Percentiles rank a stretch among this genome's conserved stretches.
Conservation (phyloP, 371 early-diverging fungal species). For the Mucor piriformis region DNA sequence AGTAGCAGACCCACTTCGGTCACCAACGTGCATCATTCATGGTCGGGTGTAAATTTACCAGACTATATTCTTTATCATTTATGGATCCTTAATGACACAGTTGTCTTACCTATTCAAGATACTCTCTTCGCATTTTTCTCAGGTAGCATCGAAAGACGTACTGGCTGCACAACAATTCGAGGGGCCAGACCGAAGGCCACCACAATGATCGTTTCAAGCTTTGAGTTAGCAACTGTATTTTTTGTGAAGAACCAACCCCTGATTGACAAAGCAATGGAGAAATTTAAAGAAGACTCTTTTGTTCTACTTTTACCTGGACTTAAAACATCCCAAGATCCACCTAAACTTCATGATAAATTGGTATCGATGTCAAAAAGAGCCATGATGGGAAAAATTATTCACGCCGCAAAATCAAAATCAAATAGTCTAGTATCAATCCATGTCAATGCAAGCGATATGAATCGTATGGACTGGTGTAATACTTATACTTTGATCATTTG, state of each 20-base stretch:
- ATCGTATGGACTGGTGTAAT: slow-evolving; percentile 14
- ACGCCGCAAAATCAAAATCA: neutral
- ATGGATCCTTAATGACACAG: too few relatives aligned
- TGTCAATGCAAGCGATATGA: slow-evolving; percentile 10
- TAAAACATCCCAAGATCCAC: neutral
- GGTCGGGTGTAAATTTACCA: too few relatives aligned
- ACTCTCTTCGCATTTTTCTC: too few relatives aligned
- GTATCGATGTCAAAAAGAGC: slow-evolving; percentile 1
- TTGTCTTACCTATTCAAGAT: too few relatives aligned
- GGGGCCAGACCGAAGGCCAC: neutral
- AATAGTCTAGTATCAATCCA: slow-evolving; percentile 23
- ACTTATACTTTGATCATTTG: slow-evolving; percentile 26
- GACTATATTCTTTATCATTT: too few relatives aligned
- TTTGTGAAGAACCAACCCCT: neutral
- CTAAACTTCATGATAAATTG: neutral
- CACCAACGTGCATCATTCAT: too few relatives aligned
- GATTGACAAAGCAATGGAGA: slow-evolving; percentile 1
- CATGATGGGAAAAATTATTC: slow-evolving; percentile 17
- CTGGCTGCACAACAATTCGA: too few relatives aligned
- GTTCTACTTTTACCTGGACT: slow-evolving; percentile 8
- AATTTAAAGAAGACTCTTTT: slow-evolving; percentile 14
- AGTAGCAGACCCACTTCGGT: too few relatives aligned
- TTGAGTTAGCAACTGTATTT: slow-evolving; percentile 13
- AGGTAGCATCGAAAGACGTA: neutral
- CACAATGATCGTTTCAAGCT: neutral